Conservation (phyloP, 805 yeast species). For the Blastobotrys mokoenaii region DNA sequence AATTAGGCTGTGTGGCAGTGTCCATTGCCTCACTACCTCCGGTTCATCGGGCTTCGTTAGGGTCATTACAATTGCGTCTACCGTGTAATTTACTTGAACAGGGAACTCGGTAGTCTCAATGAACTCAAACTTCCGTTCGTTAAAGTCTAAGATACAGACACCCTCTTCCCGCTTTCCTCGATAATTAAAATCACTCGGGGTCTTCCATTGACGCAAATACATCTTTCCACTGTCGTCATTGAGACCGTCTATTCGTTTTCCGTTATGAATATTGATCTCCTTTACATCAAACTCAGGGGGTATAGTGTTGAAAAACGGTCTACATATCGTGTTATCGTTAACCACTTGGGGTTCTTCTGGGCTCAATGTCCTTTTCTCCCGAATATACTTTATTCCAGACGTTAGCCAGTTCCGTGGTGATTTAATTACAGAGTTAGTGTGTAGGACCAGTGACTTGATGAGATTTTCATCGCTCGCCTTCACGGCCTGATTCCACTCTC, state of each 20-base stretch:
- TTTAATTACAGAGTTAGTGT: too few species aligned
- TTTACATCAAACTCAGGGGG: neutral
- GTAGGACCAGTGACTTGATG: too few species aligned
- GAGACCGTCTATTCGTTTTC: neutral
- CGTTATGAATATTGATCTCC: neutral
- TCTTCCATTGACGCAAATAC: neutral
- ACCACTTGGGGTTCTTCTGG: neutral
- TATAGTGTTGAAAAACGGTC: neutral
- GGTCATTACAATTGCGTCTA: neutral
- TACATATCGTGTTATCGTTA: neutral
- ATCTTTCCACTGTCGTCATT: neutral
- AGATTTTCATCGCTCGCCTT: too few species aligned
- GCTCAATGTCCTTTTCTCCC: neutral
- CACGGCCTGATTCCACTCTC: too few species aligned
- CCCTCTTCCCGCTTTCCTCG: neutral
- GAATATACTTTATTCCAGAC: neutral
- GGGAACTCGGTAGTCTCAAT: neutral
- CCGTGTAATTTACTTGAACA: neutral
- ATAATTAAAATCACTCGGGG: neutral
- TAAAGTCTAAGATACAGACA: neutral
- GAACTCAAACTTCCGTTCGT: slow-evolving; percentile 1
- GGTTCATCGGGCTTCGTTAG: neutral
- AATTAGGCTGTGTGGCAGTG: neutral
- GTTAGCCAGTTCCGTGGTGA: too few species aligned
- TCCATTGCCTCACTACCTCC: neutral